Percentiles rank a stretch among this genome's conserved stretches.
Evolutionary conservation across 331 rosid species (phyloP).

Genomic region (Stylosanthes scabra): DNA sequence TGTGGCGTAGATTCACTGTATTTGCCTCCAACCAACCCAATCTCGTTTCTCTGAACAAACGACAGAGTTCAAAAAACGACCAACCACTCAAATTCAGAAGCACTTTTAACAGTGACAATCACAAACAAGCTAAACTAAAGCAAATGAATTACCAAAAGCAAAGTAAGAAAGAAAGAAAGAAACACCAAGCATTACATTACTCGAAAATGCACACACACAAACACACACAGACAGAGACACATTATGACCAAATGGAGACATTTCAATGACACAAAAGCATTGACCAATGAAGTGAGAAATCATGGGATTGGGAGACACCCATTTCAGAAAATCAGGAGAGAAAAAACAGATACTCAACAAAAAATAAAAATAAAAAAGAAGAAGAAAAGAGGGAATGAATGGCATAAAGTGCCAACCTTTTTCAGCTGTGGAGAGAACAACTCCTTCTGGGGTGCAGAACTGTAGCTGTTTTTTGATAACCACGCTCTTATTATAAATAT

Average conservation of each 20-base stretch:
- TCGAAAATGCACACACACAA: neutral
- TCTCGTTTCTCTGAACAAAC: slow-evolving; percentile 42
- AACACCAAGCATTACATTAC: slow-evolving; percentile 11
- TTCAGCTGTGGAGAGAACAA: neutral
- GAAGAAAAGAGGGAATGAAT: slow-evolving; percentile 38
- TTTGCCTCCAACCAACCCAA: slow-evolving; percentile 48
- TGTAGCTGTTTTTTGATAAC: slow-evolving; percentile 37
- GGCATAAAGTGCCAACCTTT: slow-evolving; percentile 50
- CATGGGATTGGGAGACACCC: slow-evolving; percentile 30
- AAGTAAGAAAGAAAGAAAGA: neutral
- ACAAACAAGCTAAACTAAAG: slow-evolving; percentile 37
- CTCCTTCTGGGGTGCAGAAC: slow-evolving; percentile 35
- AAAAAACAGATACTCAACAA: too few species aligned
- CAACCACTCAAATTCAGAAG: slow-evolving; percentile 29
- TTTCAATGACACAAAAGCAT: neutral
- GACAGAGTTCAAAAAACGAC: slow-evolving; percentile 36
- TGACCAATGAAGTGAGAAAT: slow-evolving; percentile 36
- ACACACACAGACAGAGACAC: neutral
- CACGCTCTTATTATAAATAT: slow-evolving; percentile 25
- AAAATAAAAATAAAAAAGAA: too few species aligned
- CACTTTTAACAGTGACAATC: slow-evolving; percentile 33
- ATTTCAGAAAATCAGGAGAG: slow-evolving; percentile 9
- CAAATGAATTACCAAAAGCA: slow-evolving; percentile 31
- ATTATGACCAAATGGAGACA: neutral
- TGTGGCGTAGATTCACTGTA: slow-evolving; percentile 50